Conservation (phyloP, 2,329 filamentous ascomycete species). For the Beauveria brongniartii region DNA sequence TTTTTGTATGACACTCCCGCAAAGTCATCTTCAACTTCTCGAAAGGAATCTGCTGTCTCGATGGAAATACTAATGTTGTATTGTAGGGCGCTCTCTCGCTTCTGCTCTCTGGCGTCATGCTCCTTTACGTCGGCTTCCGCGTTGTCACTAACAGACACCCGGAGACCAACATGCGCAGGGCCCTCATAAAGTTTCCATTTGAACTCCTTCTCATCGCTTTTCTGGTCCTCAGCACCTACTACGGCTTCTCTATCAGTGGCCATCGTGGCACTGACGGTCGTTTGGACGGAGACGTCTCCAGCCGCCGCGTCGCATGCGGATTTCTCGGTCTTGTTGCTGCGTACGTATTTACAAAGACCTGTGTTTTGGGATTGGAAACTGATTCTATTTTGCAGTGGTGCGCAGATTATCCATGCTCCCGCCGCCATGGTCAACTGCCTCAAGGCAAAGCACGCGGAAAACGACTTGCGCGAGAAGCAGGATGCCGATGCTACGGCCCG, state of each 20-base stretch:
- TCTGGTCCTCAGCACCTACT: background rate
- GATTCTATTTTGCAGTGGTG: background rate
- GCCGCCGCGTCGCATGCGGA: slow-evolving; percentile 5
- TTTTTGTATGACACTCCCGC: background rate
- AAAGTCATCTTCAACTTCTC: background rate
- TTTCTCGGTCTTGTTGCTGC: slow-evolving; percentile 6
- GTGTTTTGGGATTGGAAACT: background rate
- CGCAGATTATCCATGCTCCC: slow-evolving; percentile 1
- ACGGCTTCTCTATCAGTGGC: background rate
- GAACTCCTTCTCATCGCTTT: slow-evolving; percentile 1
- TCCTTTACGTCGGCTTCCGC: background rate
- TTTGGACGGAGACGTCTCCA: background rate
- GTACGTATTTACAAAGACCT: background rate
- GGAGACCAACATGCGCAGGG: slow-evolving; percentile 5
- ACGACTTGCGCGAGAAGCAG: slow-evolving; percentile 6
- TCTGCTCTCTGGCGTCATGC: background rate
- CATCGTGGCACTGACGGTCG: background rate
- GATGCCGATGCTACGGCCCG: background rate
- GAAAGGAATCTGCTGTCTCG: too few relatives aligned
- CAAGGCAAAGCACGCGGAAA: slow-evolving; percentile 2
- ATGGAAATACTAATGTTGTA: background rate
- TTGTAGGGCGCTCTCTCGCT: background rate
- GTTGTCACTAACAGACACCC: background rate
- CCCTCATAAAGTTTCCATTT: background rate
- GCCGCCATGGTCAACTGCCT: slow-evolving; percentile 5